These are phyloP conservation scores for Hortiboletus campestris DNA, from an alignment of 768 basidiomycete genomes.

Conservation along the genomic window DNA sequence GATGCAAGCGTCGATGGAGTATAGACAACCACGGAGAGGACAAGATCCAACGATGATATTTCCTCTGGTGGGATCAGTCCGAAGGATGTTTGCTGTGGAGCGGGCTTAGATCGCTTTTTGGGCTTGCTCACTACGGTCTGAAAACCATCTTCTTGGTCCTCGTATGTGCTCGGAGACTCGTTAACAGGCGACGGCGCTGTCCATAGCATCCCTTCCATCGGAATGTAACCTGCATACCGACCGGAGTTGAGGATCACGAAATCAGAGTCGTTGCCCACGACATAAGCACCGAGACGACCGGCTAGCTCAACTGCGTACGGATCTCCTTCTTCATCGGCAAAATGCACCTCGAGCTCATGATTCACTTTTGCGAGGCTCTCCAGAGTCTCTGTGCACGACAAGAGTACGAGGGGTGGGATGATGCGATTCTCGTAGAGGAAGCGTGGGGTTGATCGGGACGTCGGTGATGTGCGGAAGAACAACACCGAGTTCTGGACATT, in stretches of 20 bases:
- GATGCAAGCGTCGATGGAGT: conserved; percentile 59
- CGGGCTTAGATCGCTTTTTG: conserved; percentile 43
- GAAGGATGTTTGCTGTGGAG: conserved; percentile 13
- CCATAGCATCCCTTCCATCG: conserved; percentile 78
- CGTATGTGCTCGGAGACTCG: conserved; percentile 16
- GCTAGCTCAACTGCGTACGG: conserved; percentile 84
- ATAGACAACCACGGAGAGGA: conserved; percentile 58
- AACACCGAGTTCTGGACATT: conserved; percentile 61
- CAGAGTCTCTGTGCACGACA: conserved; percentile 58
- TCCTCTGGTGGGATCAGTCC: conserved; percentile 56
- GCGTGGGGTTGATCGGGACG: conserved; percentile 59
- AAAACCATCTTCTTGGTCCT: conserved; percentile 53
- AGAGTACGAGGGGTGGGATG: conserved; percentile 64
- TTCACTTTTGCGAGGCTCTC: conserved; percentile 35
- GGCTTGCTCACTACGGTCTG: conserved; percentile 54
- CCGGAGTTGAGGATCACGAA: conserved; percentile 76
- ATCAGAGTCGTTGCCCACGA: conserved; percentile 79
- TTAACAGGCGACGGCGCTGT: conserved; percentile 25
- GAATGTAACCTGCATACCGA: conserved; percentile 75
- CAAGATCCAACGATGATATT: conserved; percentile 34
- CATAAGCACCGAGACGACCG: conserved; percentile 67
- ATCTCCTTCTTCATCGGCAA: conserved; percentile 81
- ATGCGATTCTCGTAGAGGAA: conserved; percentile 75
- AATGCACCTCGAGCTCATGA: conserved; percentile 52
- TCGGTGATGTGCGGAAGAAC: conserved; percentile 77